These are phyloP conservation scores for Podospora anserina DNA, from an alignment of 495 filamentous ascomycete species.

Conservation along the genomic window DNA sequence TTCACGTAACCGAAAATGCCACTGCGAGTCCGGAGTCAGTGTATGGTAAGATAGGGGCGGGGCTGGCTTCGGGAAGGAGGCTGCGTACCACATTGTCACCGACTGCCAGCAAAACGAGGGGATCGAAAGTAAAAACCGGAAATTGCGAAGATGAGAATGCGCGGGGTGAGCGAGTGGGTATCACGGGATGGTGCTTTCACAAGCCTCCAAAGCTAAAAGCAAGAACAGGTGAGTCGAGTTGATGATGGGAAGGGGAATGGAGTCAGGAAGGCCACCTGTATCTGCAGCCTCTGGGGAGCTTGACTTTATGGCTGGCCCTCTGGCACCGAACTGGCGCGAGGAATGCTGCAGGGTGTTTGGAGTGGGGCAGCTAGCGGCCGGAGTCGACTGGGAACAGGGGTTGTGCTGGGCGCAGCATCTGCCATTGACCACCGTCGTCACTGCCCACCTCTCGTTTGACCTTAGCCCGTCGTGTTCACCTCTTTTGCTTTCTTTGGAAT, in stretches of 20 bases:
- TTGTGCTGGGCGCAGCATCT: slow-evolving; percentile 10
- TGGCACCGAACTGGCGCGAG: slow-evolving; percentile 4
- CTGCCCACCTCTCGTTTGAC: not conserved
- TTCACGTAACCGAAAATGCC: slow-evolving; percentile 99
- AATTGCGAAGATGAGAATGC: not conserved
- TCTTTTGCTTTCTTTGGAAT: not conserved
- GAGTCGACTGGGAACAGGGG: slow-evolving; percentile 7
- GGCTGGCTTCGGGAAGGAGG: slow-evolving; percentile 7
- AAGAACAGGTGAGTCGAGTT: slow-evolving; percentile 1
- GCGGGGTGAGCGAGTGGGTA: not conserved
- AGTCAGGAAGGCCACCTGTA: slow-evolving; percentile 11
- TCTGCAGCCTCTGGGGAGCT: slow-evolving; percentile 18
- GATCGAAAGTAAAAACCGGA: slow-evolving; percentile 11
- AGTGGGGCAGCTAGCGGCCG: slow-evolving; percentile 16
- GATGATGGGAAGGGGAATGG: slow-evolving; percentile 13
- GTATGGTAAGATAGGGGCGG: not conserved
- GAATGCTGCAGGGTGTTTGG: slow-evolving; percentile 19
- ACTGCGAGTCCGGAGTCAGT: slow-evolving; percentile 45
- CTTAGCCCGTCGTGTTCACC: not conserved
- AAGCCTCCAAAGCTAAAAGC: slow-evolving; percentile 1
- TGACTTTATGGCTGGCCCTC: slow-evolving; percentile 25
- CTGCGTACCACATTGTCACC: slow-evolving; percentile 38
- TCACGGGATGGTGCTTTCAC: not conserved
- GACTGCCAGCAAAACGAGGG: slow-evolving; percentile 27
- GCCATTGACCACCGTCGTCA: slow-evolving; percentile 9